Base-by-base conservation (phyloP, 2,329 filamentous ascomycete genomes). In the Aspergillus jensenii region DNA sequence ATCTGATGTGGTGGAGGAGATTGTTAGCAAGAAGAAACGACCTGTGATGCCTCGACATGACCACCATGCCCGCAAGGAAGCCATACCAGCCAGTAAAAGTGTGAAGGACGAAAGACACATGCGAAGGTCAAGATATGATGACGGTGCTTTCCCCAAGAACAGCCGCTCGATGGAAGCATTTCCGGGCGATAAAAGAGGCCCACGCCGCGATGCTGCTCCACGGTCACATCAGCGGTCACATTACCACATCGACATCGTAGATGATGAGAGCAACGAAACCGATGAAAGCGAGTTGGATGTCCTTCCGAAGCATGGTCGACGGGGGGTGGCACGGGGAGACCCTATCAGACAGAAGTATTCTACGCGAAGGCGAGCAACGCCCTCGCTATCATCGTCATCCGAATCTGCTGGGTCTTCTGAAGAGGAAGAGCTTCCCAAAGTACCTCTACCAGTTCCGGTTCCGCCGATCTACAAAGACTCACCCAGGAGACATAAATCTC, bases 281-380 rank as follows among this genome's bases (percentile, higher is more conserved):
- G 49, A 52, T 8, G 44, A 47, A 11, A 48, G 46, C 45, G 54
- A 74, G 39, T 56, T 63, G 35, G 61, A 59, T 33, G 69, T 76
- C 27, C 66, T 74, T 43, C 66, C 68, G 15, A 66, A 67, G 56
- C 67, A 65, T 35, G 66, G 71, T 51, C 59, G 63, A 39, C 65
- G 63, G 27, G 62, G 62, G 11, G 60, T 60, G 23, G 60, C 60
- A 35, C 65, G 59, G 23, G 62, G 48, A 9, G 59, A 60, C 7
- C 61, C 62, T 25, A 70, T 79, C 46, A 66, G 67, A 15, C 74
- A 77, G 55, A 76, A 79, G 33, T 44, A 49, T 39, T 39, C 51
- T 25, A 15, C 39, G 11, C 39, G 51, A 23, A 40, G 23, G 21
- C 44, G 45, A 50, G 51, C 58, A 71, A 79, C 53, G 71, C 76